Evolutionary conservation across 2,329 filamentous ascomycete species (phyloP), one percentile per base, ranked within the genome.

Genomic region (Trichoderma sp.): DNA sequence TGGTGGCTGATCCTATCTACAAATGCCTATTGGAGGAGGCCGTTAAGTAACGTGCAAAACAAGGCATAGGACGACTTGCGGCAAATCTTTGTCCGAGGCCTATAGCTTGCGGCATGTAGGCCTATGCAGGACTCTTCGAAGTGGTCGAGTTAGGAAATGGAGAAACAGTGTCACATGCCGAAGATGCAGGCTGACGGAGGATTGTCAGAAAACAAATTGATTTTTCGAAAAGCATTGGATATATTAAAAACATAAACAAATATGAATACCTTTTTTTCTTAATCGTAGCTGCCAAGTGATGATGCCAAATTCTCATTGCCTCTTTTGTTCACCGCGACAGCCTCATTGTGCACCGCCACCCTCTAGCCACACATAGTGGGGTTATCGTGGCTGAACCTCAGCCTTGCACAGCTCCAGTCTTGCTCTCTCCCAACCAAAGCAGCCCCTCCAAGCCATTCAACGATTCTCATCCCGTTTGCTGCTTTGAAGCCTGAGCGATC

Each of bases 391-490:
- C 63, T 66, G 11, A 3, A 3, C 28, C 2, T 49, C 64, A 66
- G 64, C 64, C 64, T 66, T 59, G 64, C 32, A 11, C 64, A 66
- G 37, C 37, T 32, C 16, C 60, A 61, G 52, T 55, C 32, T 28
- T 52, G 46, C 59, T 52, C 49, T 52, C 49, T 30, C 51, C 61
- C 37, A 59, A 28, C 51, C 63, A 51, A 59, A 28, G 28, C n/a
- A 32, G 58, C 64, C 64, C 64, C 64, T 66, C 54, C 64, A 66
- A 51, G 34, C 10, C 30, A 59, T 43, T 30, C 39, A 51, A 56
- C 54, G 49, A 51, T 59, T 51, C 64, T 59, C 64, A 66, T 51
- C 28, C 32, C 16, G 14, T 64, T 34, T 39, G 60, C 30, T 18
- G 60, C 11, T 32, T 8, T 26, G 49, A 26, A 43, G 13, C 51